A percentile compares a stretch with the other conserved stretches of the same genome.
These are phyloP conservation scores for Rhododendron henanense DNA, from an alignment of 148 eudicot genomes.

Conservation along the genomic window DNA sequence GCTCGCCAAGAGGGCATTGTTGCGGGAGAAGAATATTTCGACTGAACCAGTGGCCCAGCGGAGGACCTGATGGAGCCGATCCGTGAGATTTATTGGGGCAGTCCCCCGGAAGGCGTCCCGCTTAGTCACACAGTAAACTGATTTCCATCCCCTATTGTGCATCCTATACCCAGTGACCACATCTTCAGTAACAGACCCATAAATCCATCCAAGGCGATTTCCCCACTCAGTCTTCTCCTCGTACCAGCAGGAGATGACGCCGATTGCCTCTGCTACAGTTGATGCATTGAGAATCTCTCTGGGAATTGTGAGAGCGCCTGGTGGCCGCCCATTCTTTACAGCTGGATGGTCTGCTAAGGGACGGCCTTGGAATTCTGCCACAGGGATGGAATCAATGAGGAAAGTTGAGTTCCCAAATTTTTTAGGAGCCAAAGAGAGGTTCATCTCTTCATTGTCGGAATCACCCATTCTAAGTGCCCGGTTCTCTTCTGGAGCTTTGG, in stretches of 20 bases:
- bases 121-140: constrained; percentile 79
- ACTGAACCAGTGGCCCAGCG: constrained; percentile 98
- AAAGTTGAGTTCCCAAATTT: constrained; percentile 78
- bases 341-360: constrained; percentile 90
- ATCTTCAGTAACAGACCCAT: constrained; percentile 92
- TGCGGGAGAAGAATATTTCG: constrained; percentile 87
- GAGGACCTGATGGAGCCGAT: constrained; percentile 88
- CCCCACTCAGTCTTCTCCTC: constrained; percentile 99
- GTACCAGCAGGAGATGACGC: constrained; percentile 88
- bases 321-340: constrained; percentile 85
- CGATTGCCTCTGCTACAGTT: constrained; percentile 84
- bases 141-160: constrained; percentile 94
- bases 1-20: constrained; percentile 85
- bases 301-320: constrained; percentile 82
- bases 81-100: constrained; percentile 89
- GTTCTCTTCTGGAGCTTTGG: constrained; percentile 45
- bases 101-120: constrained; percentile 92
- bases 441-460: constrained; percentile 71
- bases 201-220: constrained; percentile 85
- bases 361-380: constrained; percentile 87
- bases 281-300: constrained; percentile 75
- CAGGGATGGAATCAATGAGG: constrained; percentile 73
- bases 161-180: constrained; percentile 91
- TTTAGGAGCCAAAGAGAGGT: constrained; percentile 63
- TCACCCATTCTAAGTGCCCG: constrained; percentile 79